Evolutionary conservation across 371 early-diverging fungal genomes (phyloP), one percentile per base, ranked within the genome.

Genomic region (Syncephalastrum sp.): DNA sequence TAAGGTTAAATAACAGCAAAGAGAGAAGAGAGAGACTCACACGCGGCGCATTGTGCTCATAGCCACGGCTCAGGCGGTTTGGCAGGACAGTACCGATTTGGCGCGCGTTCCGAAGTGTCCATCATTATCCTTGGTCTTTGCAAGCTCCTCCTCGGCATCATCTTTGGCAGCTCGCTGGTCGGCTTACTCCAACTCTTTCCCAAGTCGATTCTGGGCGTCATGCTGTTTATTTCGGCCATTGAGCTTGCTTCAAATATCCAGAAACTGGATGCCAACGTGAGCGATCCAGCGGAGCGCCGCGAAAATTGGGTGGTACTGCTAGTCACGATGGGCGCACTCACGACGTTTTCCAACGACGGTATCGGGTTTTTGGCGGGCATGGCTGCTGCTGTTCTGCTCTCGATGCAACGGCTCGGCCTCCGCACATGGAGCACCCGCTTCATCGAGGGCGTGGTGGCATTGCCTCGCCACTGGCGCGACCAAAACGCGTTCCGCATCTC

Each of bases 71-170:
- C 92, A 7, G 96, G 96, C 19, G 96, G 96, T 10, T 72, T 95
- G 33, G 94, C 94, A 14, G 96, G 90, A 10, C 96, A 95, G 69
- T 93, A 93, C 68, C 90, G 92, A 2, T 95, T 94, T 66, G 96
- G 96, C 33, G 94, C 96, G 19, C 85, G 96, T 44, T 80, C 92
- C 0, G 93, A 87, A 54, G 83, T 89, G 14, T 89, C 91, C 44
- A 79, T 94, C 47, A 77, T 91, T 23, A 38, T 92, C 46, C 77
- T 95, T 10, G 96, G 96, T 12, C 14, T 75, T 4, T 56, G 80
- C 72, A 95, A 95, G 61, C 68, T 94, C 14, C 25, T 89, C 1
- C 47, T 90, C 10, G 96, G 93, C 25, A 75, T 92, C 24, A 57
- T 93, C 23, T 90, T 94, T 75, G 94, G 94, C 48, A 77, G 77